Evolutionary conservation across 148 eudicot species (phyloP), one percentile per base, ranked within the genome.

Genomic region (Chenopodium suecicum): DNA sequence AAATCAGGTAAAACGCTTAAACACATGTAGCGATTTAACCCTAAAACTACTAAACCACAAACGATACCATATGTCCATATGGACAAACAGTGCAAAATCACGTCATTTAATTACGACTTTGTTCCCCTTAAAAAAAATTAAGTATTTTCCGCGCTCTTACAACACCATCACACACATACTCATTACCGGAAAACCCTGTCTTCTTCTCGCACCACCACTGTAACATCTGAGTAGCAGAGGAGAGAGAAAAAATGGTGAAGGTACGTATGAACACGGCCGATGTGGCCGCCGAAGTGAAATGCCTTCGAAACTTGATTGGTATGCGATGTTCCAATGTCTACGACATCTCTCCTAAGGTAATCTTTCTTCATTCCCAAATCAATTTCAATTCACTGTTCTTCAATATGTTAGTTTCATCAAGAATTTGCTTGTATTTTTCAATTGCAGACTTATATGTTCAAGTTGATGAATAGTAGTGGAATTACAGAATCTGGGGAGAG

Each of bases 211-310:
- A 48, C 52, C 52, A 48, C 52, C 52, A 48, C 11, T 9, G 12
- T 12, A 48, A 48, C 10, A 9, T 48, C 10, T 12, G 1, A 48
- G 52, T 48, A 2, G 60, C 22, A 13, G 20, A 54, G 60, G 62
- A 56, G 62, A 56, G 62, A 56, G 7, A 56, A 17, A 17, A 56
- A 17, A 96, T 96, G 99, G 99, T 96, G 92, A 96, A 96, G 83
- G 98, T 96, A 7, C 98, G 99, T 19, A 96, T 96, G 99, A 96
- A 96, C 92, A 96, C 99, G 75, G 99, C 99, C 62, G 99, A 96
- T 76, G 99, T 96, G 79, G 98, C 99, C 85, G 99, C 98, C 11
- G 98, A 96, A 89, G 98, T 96, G 66, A 96, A 94, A 83, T 96
- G 99, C 83, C 88, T 96, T 79, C 91, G 94, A 2, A 89, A 82